Percentiles rank a stretch among this genome's conserved stretches.
Evolutionary conservation across 108 stramenopile genomes (phyloP).

Genomic region (Pelagomonas calceolata): DNA sequence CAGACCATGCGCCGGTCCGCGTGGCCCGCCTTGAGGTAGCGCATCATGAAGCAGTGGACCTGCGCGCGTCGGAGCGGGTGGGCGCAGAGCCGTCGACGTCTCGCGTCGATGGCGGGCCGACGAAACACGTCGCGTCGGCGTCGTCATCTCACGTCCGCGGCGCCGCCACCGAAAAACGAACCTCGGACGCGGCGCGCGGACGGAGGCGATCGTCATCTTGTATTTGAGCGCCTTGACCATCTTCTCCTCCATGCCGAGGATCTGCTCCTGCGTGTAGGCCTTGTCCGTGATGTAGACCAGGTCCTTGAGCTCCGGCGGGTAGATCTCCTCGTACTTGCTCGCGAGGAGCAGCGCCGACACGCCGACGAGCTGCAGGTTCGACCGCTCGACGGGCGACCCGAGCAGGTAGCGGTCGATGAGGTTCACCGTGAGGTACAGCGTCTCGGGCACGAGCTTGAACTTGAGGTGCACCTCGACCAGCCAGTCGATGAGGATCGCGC

Average conservation of each 20-base stretch:
- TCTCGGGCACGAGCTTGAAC: slow-evolving; percentile 93
- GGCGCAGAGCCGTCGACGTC: too few relatives aligned
- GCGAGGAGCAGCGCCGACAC: slow-evolving; percentile 90
- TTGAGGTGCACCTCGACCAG: slow-evolving; percentile 95
- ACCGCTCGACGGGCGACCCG: slow-evolving; percentile 50
- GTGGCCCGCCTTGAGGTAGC: slow-evolving; percentile 78
- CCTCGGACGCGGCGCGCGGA: too few relatives aligned
- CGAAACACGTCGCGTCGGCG: too few relatives aligned
- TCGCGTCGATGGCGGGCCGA: too few relatives aligned
- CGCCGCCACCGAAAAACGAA: too few relatives aligned
- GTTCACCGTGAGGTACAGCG: slow-evolving; percentile 90
- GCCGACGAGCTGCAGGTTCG: slow-evolving; percentile 93
- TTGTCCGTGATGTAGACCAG: slow-evolving; percentile 92
- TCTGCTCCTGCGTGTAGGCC: slow-evolving; percentile 81
- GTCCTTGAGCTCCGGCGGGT: slow-evolving; percentile 89
- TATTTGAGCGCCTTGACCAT: slow-evolving; percentile 69
- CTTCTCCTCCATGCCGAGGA: slow-evolving; percentile 78
- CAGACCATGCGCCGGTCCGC: slow-evolving; percentile 73
- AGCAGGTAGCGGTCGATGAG: slow-evolving; percentile 91
- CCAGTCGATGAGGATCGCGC: slow-evolving; percentile 95
- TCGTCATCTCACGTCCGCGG: too few relatives aligned
- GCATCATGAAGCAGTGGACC: slow-evolving; percentile 71
- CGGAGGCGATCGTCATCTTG: slow-evolving; percentile 75
- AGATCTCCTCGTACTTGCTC: slow-evolving; percentile 98
- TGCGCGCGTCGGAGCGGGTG: too few relatives aligned